Evolutionary conservation across 495 filamentous ascomycete species (phyloP).

Genomic region (Articulospora tetracladia): DNA sequence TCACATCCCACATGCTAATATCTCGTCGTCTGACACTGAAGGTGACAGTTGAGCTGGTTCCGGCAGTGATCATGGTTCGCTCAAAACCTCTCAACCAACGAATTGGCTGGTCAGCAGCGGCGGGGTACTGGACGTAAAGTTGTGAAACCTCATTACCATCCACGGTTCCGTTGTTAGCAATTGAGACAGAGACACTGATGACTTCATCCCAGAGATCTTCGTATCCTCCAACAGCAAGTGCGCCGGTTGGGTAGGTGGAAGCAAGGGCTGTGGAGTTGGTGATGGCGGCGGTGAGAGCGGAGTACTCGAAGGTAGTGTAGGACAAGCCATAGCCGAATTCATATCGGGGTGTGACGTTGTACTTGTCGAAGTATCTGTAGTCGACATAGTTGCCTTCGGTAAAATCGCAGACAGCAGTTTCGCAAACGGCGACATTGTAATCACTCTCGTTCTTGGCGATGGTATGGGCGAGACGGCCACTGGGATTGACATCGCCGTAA

Average conservation of each 20-base stretch:
- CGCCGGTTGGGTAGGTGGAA: conserved; percentile 39
- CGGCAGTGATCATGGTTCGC: conserved; percentile 58
- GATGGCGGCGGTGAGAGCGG: conserved; percentile 58
- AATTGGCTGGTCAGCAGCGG: conserved; percentile 40
- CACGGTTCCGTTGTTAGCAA: conserved; percentile 48
- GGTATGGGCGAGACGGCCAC: conserved; percentile 66
- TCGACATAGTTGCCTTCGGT: conserved; percentile 59
- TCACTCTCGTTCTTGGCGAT: conserved; percentile 60
- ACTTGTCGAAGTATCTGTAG: conserved; percentile 64
- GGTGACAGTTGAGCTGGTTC: conserved; percentile 38
- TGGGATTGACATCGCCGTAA: conserved; percentile 54
- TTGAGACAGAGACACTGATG: conserved; percentile 47
- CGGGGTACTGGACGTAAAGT: conserved; percentile 45
- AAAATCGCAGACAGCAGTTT: conserved; percentile 41
- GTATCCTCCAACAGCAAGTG: conserved; percentile 55
- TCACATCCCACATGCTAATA: conserved; percentile 62
- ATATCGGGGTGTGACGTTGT: conserved; percentile 51
- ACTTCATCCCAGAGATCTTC: conserved; percentile 56
- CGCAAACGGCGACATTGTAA: conserved; percentile 33
- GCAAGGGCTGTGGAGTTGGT: conserved; percentile 48
- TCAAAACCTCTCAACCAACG: conserved; percentile 35
- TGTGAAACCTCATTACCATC: conserved; percentile 65
- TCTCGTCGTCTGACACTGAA: conserved; percentile 59
- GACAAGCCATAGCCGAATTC: conserved; percentile 77
- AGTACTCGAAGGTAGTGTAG: conserved; percentile 72